Percentiles rank a stretch among this genome's conserved stretches.
Conservation (phyloP, 371 early-diverging fungal species). For the Syncephalis plumigaleata region DNA sequence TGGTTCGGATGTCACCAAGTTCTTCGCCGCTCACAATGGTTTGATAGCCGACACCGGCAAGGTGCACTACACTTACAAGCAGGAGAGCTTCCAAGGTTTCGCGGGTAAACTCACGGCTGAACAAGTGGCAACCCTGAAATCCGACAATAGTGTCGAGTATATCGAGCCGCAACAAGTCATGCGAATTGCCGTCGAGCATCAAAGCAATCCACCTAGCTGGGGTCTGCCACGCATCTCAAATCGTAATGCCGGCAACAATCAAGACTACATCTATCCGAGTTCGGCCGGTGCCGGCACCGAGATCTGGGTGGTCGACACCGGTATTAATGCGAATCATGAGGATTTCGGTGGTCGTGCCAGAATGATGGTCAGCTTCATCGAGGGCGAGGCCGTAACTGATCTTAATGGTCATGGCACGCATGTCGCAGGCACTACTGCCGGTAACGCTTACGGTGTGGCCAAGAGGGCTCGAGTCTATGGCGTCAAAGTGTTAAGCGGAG, state of each 20-base stretch:
- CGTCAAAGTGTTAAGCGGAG: conserved; percentile 61
- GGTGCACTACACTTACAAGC: too few relatives aligned
- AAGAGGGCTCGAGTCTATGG: conserved; percentile 65
- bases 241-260: neutral
- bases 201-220: conserved; percentile 13
- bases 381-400: conserved; percentile 17
- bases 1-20: too few relatives aligned
- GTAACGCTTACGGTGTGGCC: conserved; percentile 65
- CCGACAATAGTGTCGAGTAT: conserved; percentile 6
- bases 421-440: conserved; percentile 51
- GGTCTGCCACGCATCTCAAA: conserved; percentile 12
- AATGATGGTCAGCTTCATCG: conserved; percentile 6
- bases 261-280: neutral
- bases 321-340: conserved; percentile 22
- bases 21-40: too few relatives aligned
- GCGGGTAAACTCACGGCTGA: too few relatives aligned
- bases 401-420: conserved; percentile 55
- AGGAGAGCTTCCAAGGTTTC: too few relatives aligned
- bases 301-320: conserved; percentile 43
- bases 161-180: conserved; percentile 12
- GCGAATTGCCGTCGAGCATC: conserved; percentile 7
- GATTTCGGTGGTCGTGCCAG: conserved; percentile 31
- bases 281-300: conserved; percentile 17
- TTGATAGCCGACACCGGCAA: too few relatives aligned
- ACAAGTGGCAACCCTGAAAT: neutral